Evolutionary conservation across 805 yeast genomes (phyloP).

Genomic region (Saccharomycopsis lassenensis): DNA sequence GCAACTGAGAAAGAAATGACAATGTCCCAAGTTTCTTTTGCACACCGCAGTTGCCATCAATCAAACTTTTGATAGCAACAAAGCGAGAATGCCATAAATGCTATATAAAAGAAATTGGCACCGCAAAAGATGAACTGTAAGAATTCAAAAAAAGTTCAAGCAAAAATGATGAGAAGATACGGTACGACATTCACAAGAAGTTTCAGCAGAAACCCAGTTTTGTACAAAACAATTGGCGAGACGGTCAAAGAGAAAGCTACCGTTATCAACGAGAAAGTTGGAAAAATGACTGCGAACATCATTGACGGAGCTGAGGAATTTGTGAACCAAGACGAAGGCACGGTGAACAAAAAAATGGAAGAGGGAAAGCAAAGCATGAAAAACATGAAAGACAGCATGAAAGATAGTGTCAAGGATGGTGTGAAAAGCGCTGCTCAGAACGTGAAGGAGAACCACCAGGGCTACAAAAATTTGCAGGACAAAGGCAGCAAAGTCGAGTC

Average conservation of each 20-base stretch:
- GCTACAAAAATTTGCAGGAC: conserved; percentile 7
- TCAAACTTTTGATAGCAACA: too few relatives aligned
- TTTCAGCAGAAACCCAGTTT: too few relatives aligned
- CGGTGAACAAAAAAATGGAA: not conserved
- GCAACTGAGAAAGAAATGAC: too few relatives aligned
- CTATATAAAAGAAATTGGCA: too few relatives aligned
- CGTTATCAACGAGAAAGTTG: conserved; percentile 3
- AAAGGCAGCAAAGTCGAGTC: conserved; percentile 6
- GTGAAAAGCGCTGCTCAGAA: conserved; percentile 2
- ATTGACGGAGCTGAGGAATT: conserved; percentile 2
- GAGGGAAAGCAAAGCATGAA: not conserved
- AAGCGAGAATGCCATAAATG: too few relatives aligned
- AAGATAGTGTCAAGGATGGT: not conserved
- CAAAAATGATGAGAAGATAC: not conserved
- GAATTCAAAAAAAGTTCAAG: too few relatives aligned
- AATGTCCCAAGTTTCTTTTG: too few relatives aligned
- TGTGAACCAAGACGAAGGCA: not conserved
- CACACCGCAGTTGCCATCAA: too few relatives aligned
- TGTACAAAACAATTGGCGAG: not conserved
- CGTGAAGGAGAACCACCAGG: conserved; percentile 5
- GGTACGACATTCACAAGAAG: too few relatives aligned
- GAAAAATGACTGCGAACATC: conserved; percentile 2
- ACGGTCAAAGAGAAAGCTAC: conserved; percentile 7
- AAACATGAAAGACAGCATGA: not conserved
- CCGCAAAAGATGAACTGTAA: too few relatives aligned